phyloP scores from a whole-genome alignment of 2,329 filamentous ascomycete genomes.

The Pseudonectria foliicola region DNA sequence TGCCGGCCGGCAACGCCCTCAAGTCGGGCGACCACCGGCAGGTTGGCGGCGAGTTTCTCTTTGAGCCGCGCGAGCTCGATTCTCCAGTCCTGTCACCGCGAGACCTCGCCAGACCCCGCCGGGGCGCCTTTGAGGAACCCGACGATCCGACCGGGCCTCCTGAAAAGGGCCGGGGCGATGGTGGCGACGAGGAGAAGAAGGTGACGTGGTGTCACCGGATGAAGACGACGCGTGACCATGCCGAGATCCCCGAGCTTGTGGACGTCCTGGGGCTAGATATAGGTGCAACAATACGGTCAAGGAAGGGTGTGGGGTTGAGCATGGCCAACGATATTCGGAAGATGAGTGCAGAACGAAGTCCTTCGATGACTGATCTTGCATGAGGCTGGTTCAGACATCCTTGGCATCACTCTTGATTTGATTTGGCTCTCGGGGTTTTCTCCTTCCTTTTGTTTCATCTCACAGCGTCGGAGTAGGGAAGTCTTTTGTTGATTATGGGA shows the following conservation, averaged over 20 bases:
- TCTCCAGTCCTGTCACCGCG: constrained; percentile 39
- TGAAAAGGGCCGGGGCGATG: constrained; percentile 14
- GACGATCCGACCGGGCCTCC: constrained; percentile 1
- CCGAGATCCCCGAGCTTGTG: constrained; percentile 61
- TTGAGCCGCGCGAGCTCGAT: constrained; percentile 46
- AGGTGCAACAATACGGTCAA: constrained; percentile 27
- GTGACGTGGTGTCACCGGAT: constrained; percentile 79
- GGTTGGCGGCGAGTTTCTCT: constrained; percentile 74
- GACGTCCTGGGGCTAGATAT: constrained; percentile 52
- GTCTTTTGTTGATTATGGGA: neutral
- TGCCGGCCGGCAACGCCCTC: constrained; percentile 49
- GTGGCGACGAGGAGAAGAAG: constrained; percentile 44
- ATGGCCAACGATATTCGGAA: constrained; percentile 43
- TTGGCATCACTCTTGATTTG: constrained; percentile 6
- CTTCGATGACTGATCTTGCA: constrained; percentile 4
- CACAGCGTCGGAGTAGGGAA: constrained; percentile 20
- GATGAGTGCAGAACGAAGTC: constrained; percentile 27
- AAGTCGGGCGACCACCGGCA: constrained; percentile 61
- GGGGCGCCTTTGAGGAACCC: constrained; percentile 14
- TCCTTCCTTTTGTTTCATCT: too few species aligned
- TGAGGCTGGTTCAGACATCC: constrained; percentile 1
- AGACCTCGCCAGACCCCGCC: constrained; percentile 22
- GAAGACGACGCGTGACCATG: constrained; percentile 70
- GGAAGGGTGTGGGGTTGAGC: constrained; percentile 48
- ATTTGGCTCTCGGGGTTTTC: too few species aligned